These are phyloP conservation scores for Phyllostachys edulis DNA, from an alignment of 176 grass and related monocot species.

Conservation along the genomic window DNA sequence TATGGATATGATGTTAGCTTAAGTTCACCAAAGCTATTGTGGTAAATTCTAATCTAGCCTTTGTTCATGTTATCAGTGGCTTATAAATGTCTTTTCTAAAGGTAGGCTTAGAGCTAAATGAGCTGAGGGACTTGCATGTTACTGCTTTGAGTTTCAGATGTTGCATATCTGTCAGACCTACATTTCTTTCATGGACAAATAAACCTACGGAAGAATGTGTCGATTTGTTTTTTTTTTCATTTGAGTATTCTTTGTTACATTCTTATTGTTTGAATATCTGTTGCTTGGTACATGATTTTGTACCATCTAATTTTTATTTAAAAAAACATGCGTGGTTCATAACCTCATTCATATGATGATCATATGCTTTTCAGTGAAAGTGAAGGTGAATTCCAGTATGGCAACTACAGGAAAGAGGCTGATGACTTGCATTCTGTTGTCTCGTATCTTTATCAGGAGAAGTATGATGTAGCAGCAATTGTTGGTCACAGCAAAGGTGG, in stretches of 20 bases:
- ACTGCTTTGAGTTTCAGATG: background rate
- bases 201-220: background rate
- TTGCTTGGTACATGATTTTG: background rate
- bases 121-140: background rate
- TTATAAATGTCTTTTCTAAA: background rate
- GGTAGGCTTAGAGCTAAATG: background rate
- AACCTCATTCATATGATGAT: background rate
- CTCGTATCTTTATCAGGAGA: slow-evolving; percentile 47
- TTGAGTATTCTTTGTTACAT: background rate
- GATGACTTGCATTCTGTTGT: slow-evolving; percentile 38
- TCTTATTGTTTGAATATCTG: background rate
- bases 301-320: background rate
- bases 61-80: background rate
- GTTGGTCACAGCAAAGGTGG: slow-evolving; percentile 85
- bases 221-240: background rate
- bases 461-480: slow-evolving; percentile 61
- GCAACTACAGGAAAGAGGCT: slow-evolving; percentile 65
- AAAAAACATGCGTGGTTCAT: background rate
- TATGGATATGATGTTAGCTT: background rate
- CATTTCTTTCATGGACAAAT: background rate
- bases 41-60: background rate
- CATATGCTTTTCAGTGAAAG: slow-evolving; percentile 54
- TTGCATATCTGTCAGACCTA: background rate
- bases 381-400: slow-evolving; percentile 68
- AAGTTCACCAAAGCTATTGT: background rate